A percentile compares a stretch with the other conserved stretches of the same genome.
Evolutionary conservation across 768 basidiomycete species (phyloP).

Genomic region (Hemileccinum rubropunctum): DNA sequence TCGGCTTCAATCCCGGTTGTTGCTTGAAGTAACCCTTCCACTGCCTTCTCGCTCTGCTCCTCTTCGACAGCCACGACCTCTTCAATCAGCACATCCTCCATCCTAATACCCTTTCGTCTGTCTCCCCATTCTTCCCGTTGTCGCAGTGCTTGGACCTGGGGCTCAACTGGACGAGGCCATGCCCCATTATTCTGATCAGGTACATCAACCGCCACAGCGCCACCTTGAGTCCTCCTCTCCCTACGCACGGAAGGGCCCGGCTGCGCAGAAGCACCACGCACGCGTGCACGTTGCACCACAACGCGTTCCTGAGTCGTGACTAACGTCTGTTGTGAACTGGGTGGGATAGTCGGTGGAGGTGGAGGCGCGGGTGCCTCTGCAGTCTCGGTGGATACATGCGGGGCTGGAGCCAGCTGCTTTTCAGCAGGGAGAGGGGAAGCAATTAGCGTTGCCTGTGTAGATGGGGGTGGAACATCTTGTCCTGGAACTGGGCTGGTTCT

Average conservation of each 20-base stretch:
- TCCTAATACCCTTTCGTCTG: neutral
- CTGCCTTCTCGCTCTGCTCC: constrained; percentile 19
- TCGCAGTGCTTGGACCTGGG: neutral
- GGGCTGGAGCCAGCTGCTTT: no score
- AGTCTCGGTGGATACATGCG: neutral
- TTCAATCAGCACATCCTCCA: constrained; percentile 5
- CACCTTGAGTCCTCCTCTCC: neutral
- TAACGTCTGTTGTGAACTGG: constrained; percentile 11
- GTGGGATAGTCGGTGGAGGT: neutral
- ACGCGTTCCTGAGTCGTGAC: constrained; percentile 1
- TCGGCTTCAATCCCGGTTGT: neutral
- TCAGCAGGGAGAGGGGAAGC: constrained; percentile 12
- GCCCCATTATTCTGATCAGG: neutral
- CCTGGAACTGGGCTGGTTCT: neutral
- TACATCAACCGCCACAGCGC: neutral
- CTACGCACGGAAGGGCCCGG: constrained; percentile 9
- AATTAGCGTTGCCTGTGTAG: constrained; percentile 28
- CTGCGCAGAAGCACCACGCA: constrained; percentile 12
- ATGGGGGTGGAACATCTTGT: constrained; percentile 6
- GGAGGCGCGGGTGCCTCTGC: neutral
- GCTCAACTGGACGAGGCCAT: constrained; percentile 12
- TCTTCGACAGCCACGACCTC: constrained; percentile 7
- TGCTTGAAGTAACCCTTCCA: constrained; percentile 23
- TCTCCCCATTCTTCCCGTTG: no score
- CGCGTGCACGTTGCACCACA: constrained; percentile 2